Base-by-base conservation (phyloP, 768 basidiomycete genomes). In the Mycena alexandri region DNA sequence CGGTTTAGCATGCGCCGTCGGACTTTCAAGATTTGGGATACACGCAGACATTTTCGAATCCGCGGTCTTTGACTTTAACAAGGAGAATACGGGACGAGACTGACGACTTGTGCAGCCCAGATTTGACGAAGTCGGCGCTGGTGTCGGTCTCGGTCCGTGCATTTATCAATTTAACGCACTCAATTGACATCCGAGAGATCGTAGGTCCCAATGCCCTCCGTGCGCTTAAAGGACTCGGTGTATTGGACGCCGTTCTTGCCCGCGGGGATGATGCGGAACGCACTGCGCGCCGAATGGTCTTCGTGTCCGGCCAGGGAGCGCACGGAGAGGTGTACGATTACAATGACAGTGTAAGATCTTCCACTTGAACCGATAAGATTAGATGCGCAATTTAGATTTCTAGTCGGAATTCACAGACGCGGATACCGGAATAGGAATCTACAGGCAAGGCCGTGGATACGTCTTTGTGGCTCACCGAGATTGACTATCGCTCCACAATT, bases 81-180 rank as follows among this genome's bases (percentile, higher is more conserved):
- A 47, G 11, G 50, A 13, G 29, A 62, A 29, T 22, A 17, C 33
- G 61, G 25, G 29, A 24, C 5, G 29, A 44, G 61, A 63, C 17
- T n/a, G 47, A 42, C 19, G 19, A 33, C 36, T 21, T 44, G 43
- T 63, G 0, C 71, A 87, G 86, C 71, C 80, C 19, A 77, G 79
- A 55, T 86, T 85, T 65, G 82, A 79, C 22, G 85, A 87, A 73
- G 78, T 87, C 43, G 87, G 87, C 13, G 86, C 86, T n/a, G 86
- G 85, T 13, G 82, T 89, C 44, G 83, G 80, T n/a, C 65, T 88
- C 25, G 86, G 86, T 85, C 55, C 25, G 14, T n/a, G 24, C 17
- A 29, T 19, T 11, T 43, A 34, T 43, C 17, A 44, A 53, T 43
- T 61, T 51, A 29, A 29, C 21, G 25, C 50, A 24, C 25, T 13